These are phyloP conservation scores for Barbarea vulgaris DNA, from an alignment of 345 rosid genomes.

Conservation along the genomic window DNA sequence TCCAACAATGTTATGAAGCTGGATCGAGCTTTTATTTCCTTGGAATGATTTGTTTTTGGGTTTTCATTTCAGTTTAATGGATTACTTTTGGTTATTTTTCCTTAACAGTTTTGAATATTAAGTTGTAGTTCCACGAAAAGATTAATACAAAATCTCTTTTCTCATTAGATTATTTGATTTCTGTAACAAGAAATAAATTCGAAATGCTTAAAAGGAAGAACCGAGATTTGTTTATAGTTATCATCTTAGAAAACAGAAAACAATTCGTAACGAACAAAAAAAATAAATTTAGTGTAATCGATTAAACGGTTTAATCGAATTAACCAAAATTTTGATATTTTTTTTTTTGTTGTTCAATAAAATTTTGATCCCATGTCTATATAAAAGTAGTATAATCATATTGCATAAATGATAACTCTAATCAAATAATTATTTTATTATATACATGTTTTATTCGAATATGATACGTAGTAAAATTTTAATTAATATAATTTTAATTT, in stretches of 20 bases:
- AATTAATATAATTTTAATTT: too few species aligned
- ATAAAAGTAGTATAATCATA: too few species aligned
- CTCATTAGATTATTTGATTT: neutral
- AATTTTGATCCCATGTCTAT: too few species aligned
- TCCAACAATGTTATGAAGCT: constrained; percentile 18
- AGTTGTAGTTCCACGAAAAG: constrained; percentile 23
- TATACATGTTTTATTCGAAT: too few species aligned
- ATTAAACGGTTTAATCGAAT: too few species aligned
- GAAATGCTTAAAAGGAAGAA: neutral
- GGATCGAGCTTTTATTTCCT: neutral
- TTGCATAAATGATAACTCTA: too few species aligned
- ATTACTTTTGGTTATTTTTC: neutral
- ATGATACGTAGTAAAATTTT: too few species aligned
- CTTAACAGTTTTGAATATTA: neutral
- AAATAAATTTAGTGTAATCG: too few species aligned
- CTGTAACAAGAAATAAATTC: neutral
- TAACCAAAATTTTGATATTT: too few species aligned
- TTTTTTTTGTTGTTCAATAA: too few species aligned
- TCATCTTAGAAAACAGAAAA: neutral
- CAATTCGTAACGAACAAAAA: too few species aligned
- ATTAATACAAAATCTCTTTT: constrained; percentile 5
- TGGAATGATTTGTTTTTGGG: neutral
- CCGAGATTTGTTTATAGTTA: neutral
- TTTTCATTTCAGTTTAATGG: constrained; percentile 7
- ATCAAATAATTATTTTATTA: too few species aligned